Conservation (phyloP, 1,284 basidiomycete genomes). For the Rhizoctonia solani region DNA sequence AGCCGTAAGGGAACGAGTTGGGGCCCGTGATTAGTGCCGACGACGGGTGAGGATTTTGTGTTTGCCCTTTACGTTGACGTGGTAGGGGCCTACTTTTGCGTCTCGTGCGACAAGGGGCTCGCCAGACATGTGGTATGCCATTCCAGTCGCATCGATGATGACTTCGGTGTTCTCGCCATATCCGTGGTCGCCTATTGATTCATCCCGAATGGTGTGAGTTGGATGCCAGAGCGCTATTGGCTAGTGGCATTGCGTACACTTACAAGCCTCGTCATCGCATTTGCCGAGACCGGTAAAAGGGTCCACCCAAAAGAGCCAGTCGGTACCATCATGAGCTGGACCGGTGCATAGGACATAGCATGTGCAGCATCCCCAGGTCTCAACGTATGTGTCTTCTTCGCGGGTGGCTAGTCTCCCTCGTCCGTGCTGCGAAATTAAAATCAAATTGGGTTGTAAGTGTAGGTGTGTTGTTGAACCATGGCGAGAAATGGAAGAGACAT, state of each 20-base stretch:
- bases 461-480: not conserved
- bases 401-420: conserved; percentile 22
- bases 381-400: conserved; percentile 27
- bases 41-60: conserved; percentile 24
- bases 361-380: conserved; percentile 32
- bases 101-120: conserved; percentile 24
- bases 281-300: conserved; percentile 19
- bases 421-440: conserved; percentile 17
- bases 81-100: conserved; percentile 25
- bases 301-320: conserved; percentile 33
- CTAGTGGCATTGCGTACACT: conserved; percentile 18
- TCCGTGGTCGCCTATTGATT: conserved; percentile 7
- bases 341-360: conserved; percentile 26
- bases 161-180: conserved; percentile 20
- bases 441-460: not conserved
- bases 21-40: not conserved
- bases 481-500: not conserved
- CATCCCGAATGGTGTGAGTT: not conserved
- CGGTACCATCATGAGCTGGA: conserved; percentile 15
- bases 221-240: not conserved
- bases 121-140: conserved; percentile 25
- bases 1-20: not conserved
- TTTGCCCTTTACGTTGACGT: conserved; percentile 27
- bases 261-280: conserved; percentile 31
- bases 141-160: conserved; percentile 1